Base-by-base conservation (phyloP, 2,329 filamentous ascomycete genomes). In the Aspergillus hiratsukae region DNA sequence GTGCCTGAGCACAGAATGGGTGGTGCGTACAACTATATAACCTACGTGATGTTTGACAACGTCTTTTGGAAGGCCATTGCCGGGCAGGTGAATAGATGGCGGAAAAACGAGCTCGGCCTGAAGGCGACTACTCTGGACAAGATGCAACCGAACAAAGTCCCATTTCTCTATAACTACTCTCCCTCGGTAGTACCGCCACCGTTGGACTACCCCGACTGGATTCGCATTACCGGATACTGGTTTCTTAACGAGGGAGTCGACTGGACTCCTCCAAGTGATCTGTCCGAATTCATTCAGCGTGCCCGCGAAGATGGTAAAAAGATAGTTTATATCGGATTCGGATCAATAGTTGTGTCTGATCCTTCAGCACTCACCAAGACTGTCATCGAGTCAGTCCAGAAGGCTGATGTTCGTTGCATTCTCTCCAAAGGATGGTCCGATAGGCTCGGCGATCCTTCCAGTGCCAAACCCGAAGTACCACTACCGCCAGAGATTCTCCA, bases 341-440 rank as follows among this genome's bases (percentile, higher is more conserved):
- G 94, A 2, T 96, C 91, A 4, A 96, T 99, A 62, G 91, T 97
- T 21, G 92, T 99, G 29, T 87, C 89, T 1, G 91, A 99, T 68
- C 91, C 93, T 3, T 86, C 84, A 55, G 90, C 90, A 62, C 84
- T 99, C 77, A 97, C 92, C 6, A 86, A 89, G 65, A 92, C 93
- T n/a, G 90, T 99, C 5, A 87, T 97, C 41, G 90, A 96, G 59
- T 92, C 91, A 0, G 92, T 99, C 0, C 75, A 87, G 50, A 95
- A 92, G 72, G 91, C 94, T 1, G 94, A 96, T 66, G 91, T 99
- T 4, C 87, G 93, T 59, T 97, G 94, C 71, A 91, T 99, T 58
- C 78, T 99, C 9, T 96, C 91, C 48, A 97, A 97, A 72, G 94
- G 94, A 29, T 99, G 94, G 94, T 97, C 91, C 1, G 93, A 97